A percentile compares a stretch with the other conserved stretches of the same genome.
These are phyloP conservation scores for Colletotrichum noveboracense DNA, from an alignment of 2,329 filamentous ascomycete species.

Conservation along the genomic window DNA sequence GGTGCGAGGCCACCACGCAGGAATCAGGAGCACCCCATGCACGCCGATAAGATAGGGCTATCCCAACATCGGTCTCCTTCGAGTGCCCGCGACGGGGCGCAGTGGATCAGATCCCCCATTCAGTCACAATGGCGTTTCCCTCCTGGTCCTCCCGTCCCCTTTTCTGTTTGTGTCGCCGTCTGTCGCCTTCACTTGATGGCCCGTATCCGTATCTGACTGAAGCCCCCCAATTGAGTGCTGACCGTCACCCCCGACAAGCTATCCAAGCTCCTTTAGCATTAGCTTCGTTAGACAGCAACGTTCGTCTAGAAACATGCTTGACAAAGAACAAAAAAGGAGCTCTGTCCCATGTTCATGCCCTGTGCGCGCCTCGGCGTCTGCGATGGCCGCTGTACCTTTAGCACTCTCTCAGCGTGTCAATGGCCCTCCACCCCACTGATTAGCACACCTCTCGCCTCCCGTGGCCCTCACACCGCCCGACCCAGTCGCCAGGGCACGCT, in stretches of 20 bases:
- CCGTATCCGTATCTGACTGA: background rate
- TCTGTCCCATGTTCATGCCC: constrained; percentile 9
- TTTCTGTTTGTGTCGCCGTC: background rate
- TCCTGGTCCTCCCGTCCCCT: background rate
- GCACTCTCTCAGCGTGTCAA: background rate
- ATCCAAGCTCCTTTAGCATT: background rate
- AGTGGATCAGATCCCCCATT: background rate
- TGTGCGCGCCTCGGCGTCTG: background rate
- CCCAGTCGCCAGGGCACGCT: background rate
- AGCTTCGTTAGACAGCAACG: background rate
- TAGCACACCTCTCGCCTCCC: constrained; percentile 7
- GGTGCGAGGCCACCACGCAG: background rate
- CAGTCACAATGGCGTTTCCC: background rate
- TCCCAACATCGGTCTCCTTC: background rate
- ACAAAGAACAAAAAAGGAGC: constrained; percentile 3
- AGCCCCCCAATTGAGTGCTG: background rate
- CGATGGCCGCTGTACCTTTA: background rate
- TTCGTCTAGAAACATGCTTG: background rate
- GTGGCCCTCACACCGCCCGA: constrained; percentile 15
- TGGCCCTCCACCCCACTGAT: background rate
- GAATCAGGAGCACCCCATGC: background rate
- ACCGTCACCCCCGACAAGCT: background rate
- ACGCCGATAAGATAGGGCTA: constrained; percentile 7
- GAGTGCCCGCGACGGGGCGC: background rate
- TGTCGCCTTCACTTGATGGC: background rate